phyloP scores from a whole-genome alignment of 2,329 filamentous ascomycete genomes.

The Botrytis pseudocinerea region DNA sequence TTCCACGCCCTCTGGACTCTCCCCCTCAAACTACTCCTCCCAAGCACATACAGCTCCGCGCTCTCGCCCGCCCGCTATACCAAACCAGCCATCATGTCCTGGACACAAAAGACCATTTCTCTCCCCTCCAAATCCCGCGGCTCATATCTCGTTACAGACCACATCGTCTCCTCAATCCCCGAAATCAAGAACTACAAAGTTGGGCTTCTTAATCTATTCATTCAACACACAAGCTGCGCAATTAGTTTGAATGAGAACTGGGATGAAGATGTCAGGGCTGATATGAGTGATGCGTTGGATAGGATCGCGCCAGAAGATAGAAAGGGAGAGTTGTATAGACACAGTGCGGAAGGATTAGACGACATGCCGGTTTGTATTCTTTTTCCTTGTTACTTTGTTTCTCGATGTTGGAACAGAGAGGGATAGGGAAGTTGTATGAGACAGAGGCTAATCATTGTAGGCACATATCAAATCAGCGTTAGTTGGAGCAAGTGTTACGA shows the following conservation, averaged over 20 bases:
- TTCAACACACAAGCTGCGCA: conserved; percentile 93
- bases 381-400: neutral
- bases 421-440: neutral
- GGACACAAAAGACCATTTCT: conserved; percentile 82
- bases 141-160: conserved; percentile 85
- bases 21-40: conserved; percentile 46
- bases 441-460: conserved; percentile 42
- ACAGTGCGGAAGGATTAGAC: conserved; percentile 83
- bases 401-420: too few species aligned
- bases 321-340: conserved; percentile 76
- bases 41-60: conserved; percentile 27
- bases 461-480: conserved; percentile 92
- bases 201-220: conserved; percentile 82
- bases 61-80: conserved; percentile 47
- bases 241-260: conserved; percentile 92
- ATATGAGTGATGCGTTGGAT: conserved; percentile 91
- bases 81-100: conserved; percentile 55
- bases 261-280: conserved; percentile 78
- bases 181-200: conserved; percentile 83
- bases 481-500: conserved; percentile 83
- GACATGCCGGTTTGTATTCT: conserved; percentile 77
- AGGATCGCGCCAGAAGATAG: conserved; percentile 82
- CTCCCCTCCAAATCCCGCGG: conserved; percentile 77
- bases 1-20: conserved; percentile 56
- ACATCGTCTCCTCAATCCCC: conserved; percentile 69